Base-by-base conservation (phyloP, 1,284 basidiomycete genomes). In the Mrakiaceae sp. region DNA sequence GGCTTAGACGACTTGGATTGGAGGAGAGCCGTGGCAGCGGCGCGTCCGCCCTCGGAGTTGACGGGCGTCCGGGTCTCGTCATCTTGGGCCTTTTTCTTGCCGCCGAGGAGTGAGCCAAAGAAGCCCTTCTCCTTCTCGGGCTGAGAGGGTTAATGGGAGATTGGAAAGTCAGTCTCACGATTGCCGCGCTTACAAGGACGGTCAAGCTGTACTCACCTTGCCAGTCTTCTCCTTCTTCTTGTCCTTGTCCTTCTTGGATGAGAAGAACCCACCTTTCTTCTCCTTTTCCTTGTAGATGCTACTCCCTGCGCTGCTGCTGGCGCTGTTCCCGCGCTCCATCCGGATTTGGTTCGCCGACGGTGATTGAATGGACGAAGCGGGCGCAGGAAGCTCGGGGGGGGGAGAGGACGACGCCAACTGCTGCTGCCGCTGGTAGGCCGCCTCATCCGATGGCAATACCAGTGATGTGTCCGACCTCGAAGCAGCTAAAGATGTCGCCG, bases 31-130 rank as follows among this genome's bases (percentile, higher is more conserved):
- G 86, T 84, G 1, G 90, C 90, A 0, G 88, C 82, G 67, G 91
- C 88, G 10, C 87, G 86, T 16, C 87, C 89, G 9, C 83, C 79
- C 12, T 80, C 78, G n/a, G 80, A 55, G 43, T 73, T 70, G 27
- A 68, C 82, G 71, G 64, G 79, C 72, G 81, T 78, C 9, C 81
- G 77, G 52, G 79, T 73, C 54, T 81, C 79, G 43, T 85, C 87
- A 61, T 57, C 42, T 27, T 86, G 83, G 73, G 86, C 87, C 77
- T 83, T 83, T 81, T 90, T 93, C 79, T 85, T 87, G 63, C 84
- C 80, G 62, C 87, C 85, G 74, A 95, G 95, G 5, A 96, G 79
- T 14, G 88, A 88, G 3, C 90, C 90, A 69, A 95, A 89, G 79
- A 95, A 94, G 0, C 90, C 81, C 43, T 81, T 74, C 42, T 88